Percentiles rank a stretch among this genome's conserved stretches.
Conservation (phyloP, 306 rosid genomes). For the Amphicarpaea edgeworthii region DNA sequence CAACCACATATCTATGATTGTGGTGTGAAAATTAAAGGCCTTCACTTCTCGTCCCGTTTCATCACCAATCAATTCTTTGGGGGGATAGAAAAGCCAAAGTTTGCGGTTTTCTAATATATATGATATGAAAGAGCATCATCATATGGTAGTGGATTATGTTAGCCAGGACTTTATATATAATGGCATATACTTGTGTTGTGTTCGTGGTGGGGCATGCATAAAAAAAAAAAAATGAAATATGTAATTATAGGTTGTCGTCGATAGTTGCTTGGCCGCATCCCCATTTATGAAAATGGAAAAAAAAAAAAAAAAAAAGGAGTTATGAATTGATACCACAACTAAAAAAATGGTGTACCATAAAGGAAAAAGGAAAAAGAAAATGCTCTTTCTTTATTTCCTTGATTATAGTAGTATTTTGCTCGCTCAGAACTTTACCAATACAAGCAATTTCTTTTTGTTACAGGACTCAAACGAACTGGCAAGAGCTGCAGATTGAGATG, state of each 20-base stretch:
- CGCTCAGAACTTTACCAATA: slow-evolving; percentile 61
- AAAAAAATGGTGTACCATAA: slow-evolving; percentile 26
- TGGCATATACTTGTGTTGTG: slow-evolving; percentile 43
- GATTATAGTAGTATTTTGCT: slow-evolving; percentile 14
- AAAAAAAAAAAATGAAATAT: slow-evolving; percentile 36
- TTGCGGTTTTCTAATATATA: slow-evolving; percentile 47
- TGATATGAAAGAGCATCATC: slow-evolving; percentile 42
- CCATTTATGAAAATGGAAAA: slow-evolving; percentile 20
- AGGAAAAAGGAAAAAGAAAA: slow-evolving; percentile 20
- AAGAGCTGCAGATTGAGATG: slow-evolving; percentile 96
- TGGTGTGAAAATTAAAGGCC: slow-evolving; percentile 45
- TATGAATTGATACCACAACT: slow-evolving; percentile 35
- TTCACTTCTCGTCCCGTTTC: slow-evolving; percentile 47
- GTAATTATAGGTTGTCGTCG: slow-evolving; percentile 40
- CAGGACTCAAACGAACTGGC: slow-evolving; percentile 92
- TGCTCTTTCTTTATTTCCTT: slow-evolving; percentile 43
- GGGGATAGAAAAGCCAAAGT: slow-evolving; percentile 50
- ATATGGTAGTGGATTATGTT: slow-evolving; percentile 43
- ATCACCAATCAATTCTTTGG: slow-evolving; percentile 46
- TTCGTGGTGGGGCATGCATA: slow-evolving; percentile 47
- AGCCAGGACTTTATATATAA: slow-evolving; percentile 38
- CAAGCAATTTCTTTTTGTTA: slow-evolving; percentile 2
- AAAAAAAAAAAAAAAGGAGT: neutral
- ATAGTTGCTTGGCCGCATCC: slow-evolving; percentile 42
- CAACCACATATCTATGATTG: slow-evolving; percentile 14